Base-by-base conservation (phyloP, 139 green algal genomes). In the Micractinium sp. region DNA sequence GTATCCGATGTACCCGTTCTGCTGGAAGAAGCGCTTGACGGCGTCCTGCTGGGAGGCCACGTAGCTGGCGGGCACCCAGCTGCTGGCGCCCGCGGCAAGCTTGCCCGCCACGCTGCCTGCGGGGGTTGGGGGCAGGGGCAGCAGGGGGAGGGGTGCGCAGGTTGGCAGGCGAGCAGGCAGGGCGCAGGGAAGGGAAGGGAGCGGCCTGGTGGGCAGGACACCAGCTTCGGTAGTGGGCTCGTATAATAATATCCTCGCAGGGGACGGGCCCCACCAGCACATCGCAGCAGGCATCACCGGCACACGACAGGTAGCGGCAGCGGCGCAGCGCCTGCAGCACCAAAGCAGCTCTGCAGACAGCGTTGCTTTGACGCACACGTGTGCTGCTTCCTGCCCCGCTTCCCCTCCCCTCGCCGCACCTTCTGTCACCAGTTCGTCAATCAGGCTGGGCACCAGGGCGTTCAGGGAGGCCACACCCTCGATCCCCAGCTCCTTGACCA, bases 1-100 rank as follows among this genome's bases (percentile, higher is more conserved):
- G 86, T 97, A 97, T 19, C 85, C 92, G 15, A 98, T 89, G 87
- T 92, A 98, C 41, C 95, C 93, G 83, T 98, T 98, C 86, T 98
- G 95, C 66, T 92, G 78, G 85, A 96, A 99, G 90, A 98, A 99
- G 19, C 67, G 69, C 13, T 79, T 69, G 23, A 98, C 91, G 38
- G 93, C 92, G 5, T 92, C 89, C 90, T 92, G 89, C 94, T 99
- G 96, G 13, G 94, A 89, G 27, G 86, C 82, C 20, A 86, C 89
- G 89, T 97, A 94, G 14, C 94, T 73, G 20, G 88, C 93, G 12
- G 97, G 97, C 29, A 94, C 89, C 95, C 95, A 99, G 74, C 81
- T 91, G n/a, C 85, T 85, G n/a, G 88, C 95, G 20, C 95, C 95
- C 14, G 88, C 95, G 36, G 93, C 93, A n/a, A 96, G 91, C 36